Conservation (phyloP, 1,284 basidiomycete species). For the Pascua guehoae region DNA sequence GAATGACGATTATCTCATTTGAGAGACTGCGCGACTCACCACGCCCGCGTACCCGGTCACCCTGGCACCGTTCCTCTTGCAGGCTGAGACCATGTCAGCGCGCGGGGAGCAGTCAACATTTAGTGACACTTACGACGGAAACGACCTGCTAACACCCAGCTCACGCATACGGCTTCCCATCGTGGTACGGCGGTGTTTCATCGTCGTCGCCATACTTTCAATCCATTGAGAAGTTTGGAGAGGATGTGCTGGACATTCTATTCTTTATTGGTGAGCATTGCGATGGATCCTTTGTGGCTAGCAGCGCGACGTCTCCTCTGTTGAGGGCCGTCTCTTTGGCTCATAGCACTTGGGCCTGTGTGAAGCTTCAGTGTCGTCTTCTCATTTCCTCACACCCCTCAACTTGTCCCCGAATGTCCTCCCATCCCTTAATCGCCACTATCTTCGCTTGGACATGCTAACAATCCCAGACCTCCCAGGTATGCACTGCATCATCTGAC, state of each 20-base stretch:
- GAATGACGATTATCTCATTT: too few relatives aligned
- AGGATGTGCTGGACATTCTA: not conserved
- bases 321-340: not conserved
- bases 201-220: not conserved
- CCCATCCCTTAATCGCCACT: not conserved
- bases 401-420: not conserved
- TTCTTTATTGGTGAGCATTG: conserved; percentile 5
- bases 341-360: too few relatives aligned
- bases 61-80: too few relatives aligned
- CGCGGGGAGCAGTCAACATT: too few relatives aligned
- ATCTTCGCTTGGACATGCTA: not conserved
- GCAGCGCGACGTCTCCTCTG: not conserved
- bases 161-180: conserved; percentile 3
- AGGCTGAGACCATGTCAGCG: too few relatives aligned
- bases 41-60: too few relatives aligned
- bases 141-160: not conserved
- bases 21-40: too few relatives aligned
- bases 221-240: not conserved
- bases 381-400: too few relatives aligned
- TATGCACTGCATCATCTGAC: not conserved
- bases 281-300: not conserved
- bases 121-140: too few relatives aligned
- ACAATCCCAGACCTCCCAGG: conserved; percentile 1
- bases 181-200: not conserved
- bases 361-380: too few relatives aligned